Percentiles rank a stretch among this genome's conserved stretches.
These are phyloP conservation scores for Amphicarpaea edgeworthii DNA, from an alignment of 306 rosid species.

Conservation along the genomic window DNA sequence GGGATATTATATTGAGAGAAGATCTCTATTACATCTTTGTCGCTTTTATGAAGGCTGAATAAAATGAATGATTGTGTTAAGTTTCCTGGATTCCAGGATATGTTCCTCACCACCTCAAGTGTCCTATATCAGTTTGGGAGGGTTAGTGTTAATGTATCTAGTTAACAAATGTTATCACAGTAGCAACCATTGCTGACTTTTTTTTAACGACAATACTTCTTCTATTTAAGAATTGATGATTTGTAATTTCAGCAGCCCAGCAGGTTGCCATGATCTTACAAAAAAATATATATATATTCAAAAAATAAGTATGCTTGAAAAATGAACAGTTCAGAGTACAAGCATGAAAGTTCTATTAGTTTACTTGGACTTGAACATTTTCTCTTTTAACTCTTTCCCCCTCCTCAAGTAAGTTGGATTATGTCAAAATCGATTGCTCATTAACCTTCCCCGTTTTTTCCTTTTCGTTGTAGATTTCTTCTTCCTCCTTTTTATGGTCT, in stretches of 20 bases:
- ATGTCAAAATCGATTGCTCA: constrained; percentile 37
- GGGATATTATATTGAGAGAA: neutral
- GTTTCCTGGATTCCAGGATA: neutral
- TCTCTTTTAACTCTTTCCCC: constrained; percentile 9
- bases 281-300: neutral
- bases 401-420: constrained; percentile 8
- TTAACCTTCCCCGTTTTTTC: constrained; percentile 22
- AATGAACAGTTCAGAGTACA: constrained; percentile 4
- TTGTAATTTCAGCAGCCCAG: constrained; percentile 10
- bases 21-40: neutral
- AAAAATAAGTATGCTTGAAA: neutral
- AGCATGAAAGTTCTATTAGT: constrained; percentile 7
- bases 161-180: neutral
- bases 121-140: neutral
- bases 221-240: constrained; percentile 1
- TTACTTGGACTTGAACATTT: constrained; percentile 12
- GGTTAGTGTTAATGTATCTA: constrained; percentile 2
- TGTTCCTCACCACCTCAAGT: neutral
- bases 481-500: neutral
- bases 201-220: neutral
- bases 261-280: constrained; percentile 9
- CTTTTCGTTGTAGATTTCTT: neutral
- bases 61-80: neutral
- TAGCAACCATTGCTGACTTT: neutral
- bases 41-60: neutral